These are phyloP conservation scores for Echium plantagineum DNA, from an alignment of 257 asterid species.

Conservation along the genomic window DNA sequence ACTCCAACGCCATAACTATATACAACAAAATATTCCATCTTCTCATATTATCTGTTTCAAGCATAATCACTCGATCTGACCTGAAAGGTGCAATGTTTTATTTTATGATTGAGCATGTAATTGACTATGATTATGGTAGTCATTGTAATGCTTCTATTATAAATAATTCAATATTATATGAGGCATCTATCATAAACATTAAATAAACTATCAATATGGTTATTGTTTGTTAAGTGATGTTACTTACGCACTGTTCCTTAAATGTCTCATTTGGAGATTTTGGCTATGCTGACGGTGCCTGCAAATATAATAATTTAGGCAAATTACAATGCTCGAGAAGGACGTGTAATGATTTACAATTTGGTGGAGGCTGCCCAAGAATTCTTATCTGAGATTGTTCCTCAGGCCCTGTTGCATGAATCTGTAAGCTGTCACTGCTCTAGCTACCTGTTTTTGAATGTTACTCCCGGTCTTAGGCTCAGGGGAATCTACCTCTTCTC, in stretches of 20 bases:
- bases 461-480: no score
- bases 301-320: conserved; percentile 45
- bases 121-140: no score
- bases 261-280: not conserved
- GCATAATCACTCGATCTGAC: no score
- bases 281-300: conserved; percentile 2
- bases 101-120: no score
- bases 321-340: conserved; percentile 88
- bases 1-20: no score
- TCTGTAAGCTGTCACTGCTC: conserved; percentile 36
- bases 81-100: no score
- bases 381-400: conserved; percentile 82
- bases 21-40: no score
- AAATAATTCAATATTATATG: not conserved
- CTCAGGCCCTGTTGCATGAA: conserved; percentile 39
- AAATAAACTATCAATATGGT: not conserved
- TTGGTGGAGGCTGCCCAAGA: conserved; percentile 99
- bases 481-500: no score
- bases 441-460: no score
- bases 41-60: no score
- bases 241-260: not conserved
- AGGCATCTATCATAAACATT: not conserved
- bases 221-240: not conserved
- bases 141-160: no score
- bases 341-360: conserved; percentile 95